phyloP scores from a whole-genome alignment of 73 alveolate genomes.

The Durusdinium trenchii region DNA sequence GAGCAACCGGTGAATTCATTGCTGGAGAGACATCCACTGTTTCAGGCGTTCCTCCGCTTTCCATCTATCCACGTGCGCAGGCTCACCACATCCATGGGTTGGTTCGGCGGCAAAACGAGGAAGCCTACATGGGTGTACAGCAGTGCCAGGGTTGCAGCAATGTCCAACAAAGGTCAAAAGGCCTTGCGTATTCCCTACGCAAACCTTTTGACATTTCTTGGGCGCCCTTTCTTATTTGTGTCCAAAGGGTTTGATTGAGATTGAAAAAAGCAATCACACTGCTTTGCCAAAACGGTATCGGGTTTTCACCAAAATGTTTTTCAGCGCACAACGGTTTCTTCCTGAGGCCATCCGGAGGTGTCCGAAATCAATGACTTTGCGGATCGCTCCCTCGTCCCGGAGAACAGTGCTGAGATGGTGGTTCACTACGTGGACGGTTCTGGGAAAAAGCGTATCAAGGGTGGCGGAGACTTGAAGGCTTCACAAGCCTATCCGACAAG shows the following conservation, averaged over 20 bases:
- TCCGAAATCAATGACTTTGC: background rate
- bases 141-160: background rate
- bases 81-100: background rate
- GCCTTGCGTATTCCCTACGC: too few species aligned
- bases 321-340: background rate
- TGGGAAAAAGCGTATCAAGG: background rate
- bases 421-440: background rate
- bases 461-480: background rate
- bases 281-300: background rate
- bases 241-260: background rate
- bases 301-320: too few species aligned
- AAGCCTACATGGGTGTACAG: background rate
- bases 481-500: background rate
- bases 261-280: background rate
- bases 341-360: background rate
- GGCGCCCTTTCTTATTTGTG: background rate
- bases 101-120: background rate
- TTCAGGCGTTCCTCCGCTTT: background rate
- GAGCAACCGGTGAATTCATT: background rate
- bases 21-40: background rate
- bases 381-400: background rate
- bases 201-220: too few species aligned
- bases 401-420: background rate
- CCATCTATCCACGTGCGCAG: background rate
- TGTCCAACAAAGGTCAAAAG: too few species aligned